A percentile compares a stretch with the other conserved stretches of the same genome.
Evolutionary conservation across 2,329 filamentous ascomycete species (phyloP).

Genomic region (Trematosphaeria pertusa): DNA sequence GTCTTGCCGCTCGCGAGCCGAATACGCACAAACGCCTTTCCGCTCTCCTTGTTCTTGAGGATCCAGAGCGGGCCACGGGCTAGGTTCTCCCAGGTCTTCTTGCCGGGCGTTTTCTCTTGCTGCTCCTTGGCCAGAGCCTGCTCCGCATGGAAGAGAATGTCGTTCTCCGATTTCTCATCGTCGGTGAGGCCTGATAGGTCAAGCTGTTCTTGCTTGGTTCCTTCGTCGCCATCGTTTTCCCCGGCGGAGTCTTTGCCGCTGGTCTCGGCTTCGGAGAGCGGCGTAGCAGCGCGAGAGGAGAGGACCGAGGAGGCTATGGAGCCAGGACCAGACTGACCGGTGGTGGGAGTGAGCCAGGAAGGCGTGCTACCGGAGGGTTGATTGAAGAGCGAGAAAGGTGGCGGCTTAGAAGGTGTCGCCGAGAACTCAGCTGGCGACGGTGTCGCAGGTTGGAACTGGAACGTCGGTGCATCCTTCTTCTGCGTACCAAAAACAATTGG

Average conservation of each 20-base stretch:
- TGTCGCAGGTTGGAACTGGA: constrained; percentile 37
- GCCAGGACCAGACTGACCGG: constrained; percentile 25
- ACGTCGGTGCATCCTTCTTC: constrained; percentile 28
- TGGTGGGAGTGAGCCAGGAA: constrained; percentile 25
- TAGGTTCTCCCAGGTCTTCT: constrained; percentile 40
- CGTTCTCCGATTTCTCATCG: constrained; percentile 36
- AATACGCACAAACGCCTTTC: constrained; percentile 41
- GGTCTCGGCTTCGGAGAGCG: constrained; percentile 42
- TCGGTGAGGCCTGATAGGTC: constrained; percentile 42
- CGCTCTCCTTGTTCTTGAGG: constrained; percentile 44
- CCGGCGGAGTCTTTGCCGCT: constrained; percentile 35
- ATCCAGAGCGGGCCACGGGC: constrained; percentile 45
- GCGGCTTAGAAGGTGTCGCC: constrained; percentile 35
- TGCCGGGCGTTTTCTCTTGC: constrained; percentile 28
- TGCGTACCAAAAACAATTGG: constrained; percentile 45
- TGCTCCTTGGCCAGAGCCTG: constrained; percentile 37
- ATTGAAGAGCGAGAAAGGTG: constrained; percentile 35
- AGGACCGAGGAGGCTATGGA: constrained; percentile 38
- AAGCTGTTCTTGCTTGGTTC: constrained; percentile 34
- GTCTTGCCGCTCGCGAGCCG: constrained; percentile 40
- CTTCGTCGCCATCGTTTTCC: constrained; percentile 38
- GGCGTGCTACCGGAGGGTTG: constrained; percentile 19
- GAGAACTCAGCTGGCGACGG: constrained; percentile 34
- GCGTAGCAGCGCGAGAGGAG: constrained; percentile 46
- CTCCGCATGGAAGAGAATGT: constrained; percentile 44